Percentiles rank a stretch among this genome's conserved stretches.
Conservation (phyloP, 2,329 filamentous ascomycete species). For the Graphilbum ipis-grandicollis region DNA sequence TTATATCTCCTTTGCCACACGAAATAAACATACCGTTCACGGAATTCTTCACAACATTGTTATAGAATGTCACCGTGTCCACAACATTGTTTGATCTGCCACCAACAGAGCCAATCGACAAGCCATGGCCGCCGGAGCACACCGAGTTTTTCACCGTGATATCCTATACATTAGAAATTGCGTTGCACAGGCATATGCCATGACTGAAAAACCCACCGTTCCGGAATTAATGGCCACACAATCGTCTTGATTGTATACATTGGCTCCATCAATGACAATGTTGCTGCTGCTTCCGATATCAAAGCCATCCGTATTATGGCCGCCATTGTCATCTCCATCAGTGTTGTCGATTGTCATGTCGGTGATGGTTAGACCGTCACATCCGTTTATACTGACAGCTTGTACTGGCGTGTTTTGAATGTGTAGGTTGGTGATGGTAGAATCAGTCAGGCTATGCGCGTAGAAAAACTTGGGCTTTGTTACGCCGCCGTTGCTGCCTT, state of each 20-base stretch:
- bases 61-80: slow-evolving; percentile 26
- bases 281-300: slow-evolving; percentile 32
- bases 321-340: slow-evolving; percentile 28
- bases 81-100: slow-evolving; percentile 34
- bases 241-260: slow-evolving; percentile 43
- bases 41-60: slow-evolving; percentile 5
- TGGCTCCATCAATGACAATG: slow-evolving; percentile 32
- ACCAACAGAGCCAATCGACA: slow-evolving; percentile 29
- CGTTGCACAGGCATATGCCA: slow-evolving; percentile 19
- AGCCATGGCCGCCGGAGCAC: slow-evolving; percentile 37
- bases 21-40: slow-evolving; percentile 14
- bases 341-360: slow-evolving; percentile 21
- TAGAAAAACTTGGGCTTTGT: slow-evolving; percentile 43
- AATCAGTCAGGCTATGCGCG: slow-evolving; percentile 31
- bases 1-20: no score
- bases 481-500: slow-evolving; percentile 42
- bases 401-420: slow-evolving; percentile 25
- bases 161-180: slow-evolving; percentile 7
- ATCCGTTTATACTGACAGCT: slow-evolving; percentile 21
- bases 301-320: slow-evolving; percentile 42
- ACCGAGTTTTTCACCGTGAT: slow-evolving; percentile 22
- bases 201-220: neutral
- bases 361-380: slow-evolving; percentile 17
- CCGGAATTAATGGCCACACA: slow-evolving; percentile 34
- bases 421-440: slow-evolving; percentile 25